These are phyloP conservation scores for Ceriops decandra DNA, from an alignment of 345 rosid genomes.

Conservation along the genomic window DNA sequence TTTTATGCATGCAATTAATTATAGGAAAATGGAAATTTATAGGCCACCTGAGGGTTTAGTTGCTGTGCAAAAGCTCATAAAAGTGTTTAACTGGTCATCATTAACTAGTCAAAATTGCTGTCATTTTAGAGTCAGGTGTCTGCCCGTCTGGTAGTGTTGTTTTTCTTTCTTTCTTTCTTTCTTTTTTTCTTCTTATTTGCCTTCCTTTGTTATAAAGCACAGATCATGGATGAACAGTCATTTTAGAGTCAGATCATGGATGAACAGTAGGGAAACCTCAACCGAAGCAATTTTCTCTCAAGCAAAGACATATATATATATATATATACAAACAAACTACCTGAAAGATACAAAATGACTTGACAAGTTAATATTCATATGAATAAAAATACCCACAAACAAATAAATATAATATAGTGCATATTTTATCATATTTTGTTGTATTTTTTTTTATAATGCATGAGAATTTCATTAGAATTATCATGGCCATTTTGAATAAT, in stretches of 20 bases:
- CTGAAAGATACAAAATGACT: background rate
- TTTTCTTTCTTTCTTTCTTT: background rate
- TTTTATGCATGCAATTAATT: too few relatives aligned
- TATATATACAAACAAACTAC: background rate
- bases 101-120: background rate
- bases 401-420: too few relatives aligned
- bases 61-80: too few relatives aligned
- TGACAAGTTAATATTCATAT: background rate
- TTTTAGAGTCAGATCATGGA: slow-evolving; percentile 1
- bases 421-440: too few relatives aligned
- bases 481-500: background rate
- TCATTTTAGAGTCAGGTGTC: slow-evolving; percentile 31
- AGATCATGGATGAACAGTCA: slow-evolving; percentile 16
- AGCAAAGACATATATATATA: slow-evolving; percentile 22
- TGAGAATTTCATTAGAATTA: background rate
- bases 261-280: slow-evolving; percentile 26
- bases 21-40: too few relatives aligned
- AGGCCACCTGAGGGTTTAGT: too few relatives aligned
- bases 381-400: too few relatives aligned
- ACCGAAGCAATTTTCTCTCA: slow-evolving; percentile 27
- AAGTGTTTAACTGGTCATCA: too few relatives aligned
- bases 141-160: background rate
- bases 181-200: background rate
- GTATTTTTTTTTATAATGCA: background rate
- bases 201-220: background rate